Conservation (phyloP, 208 protist genomes). For the Porcisia hertigi region DNA sequence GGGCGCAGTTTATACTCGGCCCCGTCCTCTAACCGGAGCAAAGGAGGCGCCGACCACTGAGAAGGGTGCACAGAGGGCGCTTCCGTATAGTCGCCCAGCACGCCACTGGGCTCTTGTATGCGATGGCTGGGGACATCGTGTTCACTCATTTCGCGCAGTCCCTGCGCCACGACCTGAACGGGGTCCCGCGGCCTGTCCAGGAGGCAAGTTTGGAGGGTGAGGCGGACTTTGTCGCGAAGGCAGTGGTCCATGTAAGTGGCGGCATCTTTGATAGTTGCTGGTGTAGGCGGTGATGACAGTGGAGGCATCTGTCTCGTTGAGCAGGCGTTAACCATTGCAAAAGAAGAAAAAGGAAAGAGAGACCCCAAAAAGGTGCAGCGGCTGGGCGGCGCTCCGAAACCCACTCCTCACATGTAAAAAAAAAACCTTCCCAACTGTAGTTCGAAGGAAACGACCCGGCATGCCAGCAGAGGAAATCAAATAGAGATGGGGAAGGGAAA, state of each 20-base stretch:
- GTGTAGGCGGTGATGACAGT: conserved; percentile 10
- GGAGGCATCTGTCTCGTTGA: background rate
- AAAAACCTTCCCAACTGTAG: too few relatives aligned
- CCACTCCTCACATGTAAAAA: too few relatives aligned
- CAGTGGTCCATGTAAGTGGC: conserved; percentile 49
- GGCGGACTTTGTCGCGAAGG: conserved; percentile 57
- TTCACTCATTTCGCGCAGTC: conserved; percentile 21
- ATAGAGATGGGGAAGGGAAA: too few relatives aligned
- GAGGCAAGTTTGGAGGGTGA: conserved; percentile 54
- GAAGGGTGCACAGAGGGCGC: background rate
- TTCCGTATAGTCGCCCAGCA: background rate
- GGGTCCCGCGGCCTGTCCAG: conserved; percentile 47
- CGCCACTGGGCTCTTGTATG: background rate
- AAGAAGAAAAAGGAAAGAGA: background rate
- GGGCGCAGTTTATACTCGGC: conserved; percentile 10
- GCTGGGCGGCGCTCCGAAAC: too few relatives aligned
- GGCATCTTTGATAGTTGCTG: conserved; percentile 10
- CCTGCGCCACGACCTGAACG: conserved; percentile 54
- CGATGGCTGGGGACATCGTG: background rate
- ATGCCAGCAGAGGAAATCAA: too few relatives aligned
- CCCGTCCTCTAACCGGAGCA: background rate
- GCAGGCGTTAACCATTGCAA: background rate
- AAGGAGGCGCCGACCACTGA: background rate
- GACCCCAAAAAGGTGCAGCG: background rate
- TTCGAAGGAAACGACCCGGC: too few relatives aligned